These are phyloP conservation scores for Lactarius hengduanensis DNA, from an alignment of 768 basidiomycete genomes.

Conservation along the genomic window DNA sequence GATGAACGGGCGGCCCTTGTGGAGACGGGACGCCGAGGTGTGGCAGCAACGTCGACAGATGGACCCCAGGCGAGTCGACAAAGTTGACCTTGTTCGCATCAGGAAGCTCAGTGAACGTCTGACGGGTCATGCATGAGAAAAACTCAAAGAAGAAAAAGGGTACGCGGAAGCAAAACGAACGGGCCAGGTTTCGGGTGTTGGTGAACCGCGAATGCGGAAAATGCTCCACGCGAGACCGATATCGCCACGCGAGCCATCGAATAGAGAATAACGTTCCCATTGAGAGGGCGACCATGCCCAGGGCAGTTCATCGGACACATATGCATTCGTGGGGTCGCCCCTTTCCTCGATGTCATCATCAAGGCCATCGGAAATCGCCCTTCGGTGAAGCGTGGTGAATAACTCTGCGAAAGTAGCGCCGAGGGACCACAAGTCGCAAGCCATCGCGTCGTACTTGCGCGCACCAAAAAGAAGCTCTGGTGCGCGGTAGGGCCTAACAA, in stretches of 20 bases:
- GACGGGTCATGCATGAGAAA: background rate
- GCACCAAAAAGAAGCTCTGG: slow-evolving; percentile 87
- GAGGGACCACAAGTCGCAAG: slow-evolving; percentile 81
- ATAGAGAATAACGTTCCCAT: slow-evolving; percentile 59
- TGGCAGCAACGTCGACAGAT: slow-evolving; percentile 54
- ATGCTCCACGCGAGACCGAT: slow-evolving; percentile 90
- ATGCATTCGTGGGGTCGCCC: slow-evolving; percentile 37
- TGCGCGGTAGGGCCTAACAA: slow-evolving; percentile 71
- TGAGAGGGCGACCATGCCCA: slow-evolving; percentile 31
- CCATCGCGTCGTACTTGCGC: slow-evolving; percentile 62
- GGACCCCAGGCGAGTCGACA: slow-evolving; percentile 47
- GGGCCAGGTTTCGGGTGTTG: slow-evolving; percentile 71
- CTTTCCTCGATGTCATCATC: slow-evolving; percentile 35
- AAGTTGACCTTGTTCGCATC: slow-evolving; percentile 66
- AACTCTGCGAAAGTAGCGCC: slow-evolving; percentile 77
- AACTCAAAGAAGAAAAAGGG: background rate
- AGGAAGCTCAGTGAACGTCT: slow-evolving; percentile 63
- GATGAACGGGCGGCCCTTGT: slow-evolving; percentile 21
- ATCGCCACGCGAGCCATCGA: slow-evolving; percentile 72
- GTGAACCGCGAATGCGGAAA: slow-evolving; percentile 79
- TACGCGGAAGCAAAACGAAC: slow-evolving; percentile 44
- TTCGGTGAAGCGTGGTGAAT: slow-evolving; percentile 60
- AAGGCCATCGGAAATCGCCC: slow-evolving; percentile 34
- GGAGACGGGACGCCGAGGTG: slow-evolving; percentile 46
- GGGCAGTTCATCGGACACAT: slow-evolving; percentile 41